phyloP scores from a whole-genome alignment of 345 rosid genomes.

The Dipteronia dyeriana region DNA sequence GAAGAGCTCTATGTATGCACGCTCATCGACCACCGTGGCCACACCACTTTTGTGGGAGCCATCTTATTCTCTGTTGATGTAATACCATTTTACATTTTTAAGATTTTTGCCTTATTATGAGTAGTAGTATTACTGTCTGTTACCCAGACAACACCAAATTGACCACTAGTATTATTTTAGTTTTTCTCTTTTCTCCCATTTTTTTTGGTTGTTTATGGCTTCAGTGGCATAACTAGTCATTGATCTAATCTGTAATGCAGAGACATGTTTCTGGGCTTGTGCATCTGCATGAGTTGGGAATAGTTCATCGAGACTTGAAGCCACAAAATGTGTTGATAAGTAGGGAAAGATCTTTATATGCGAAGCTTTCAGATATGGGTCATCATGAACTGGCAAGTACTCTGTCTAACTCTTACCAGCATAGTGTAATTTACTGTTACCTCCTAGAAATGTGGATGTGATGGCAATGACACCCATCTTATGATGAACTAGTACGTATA shows the following conservation, averaged over 20 bases:
- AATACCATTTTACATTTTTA: neutral
- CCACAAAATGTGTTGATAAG: slow-evolving; percentile 91
- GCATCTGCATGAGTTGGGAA: slow-evolving; percentile 91
- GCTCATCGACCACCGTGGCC: slow-evolving; percentile 76
- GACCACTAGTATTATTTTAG: neutral
- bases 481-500: neutral
- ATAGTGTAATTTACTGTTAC: neutral
- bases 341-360: slow-evolving; percentile 62
- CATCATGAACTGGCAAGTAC: slow-evolving; percentile 66
- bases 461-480: neutral
- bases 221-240: slow-evolving; percentile 9
- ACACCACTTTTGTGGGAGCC: slow-evolving; percentile 82
- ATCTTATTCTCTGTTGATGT: slow-evolving; percentile 23
- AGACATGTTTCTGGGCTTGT: slow-evolving; percentile 78
- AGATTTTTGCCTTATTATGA: neutral
- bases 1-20: slow-evolving; percentile 79
- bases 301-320: slow-evolving; percentile 90
- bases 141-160: neutral
- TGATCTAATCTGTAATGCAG: slow-evolving; percentile 40
- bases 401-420: neutral
- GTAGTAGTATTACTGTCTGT: neutral
- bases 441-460: neutral
- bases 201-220: neutral
- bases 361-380: slow-evolving; percentile 95
- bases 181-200: neutral